Conservation (phyloP, 768 basidiomycete genomes). For the Chalciporus piperatus region DNA sequence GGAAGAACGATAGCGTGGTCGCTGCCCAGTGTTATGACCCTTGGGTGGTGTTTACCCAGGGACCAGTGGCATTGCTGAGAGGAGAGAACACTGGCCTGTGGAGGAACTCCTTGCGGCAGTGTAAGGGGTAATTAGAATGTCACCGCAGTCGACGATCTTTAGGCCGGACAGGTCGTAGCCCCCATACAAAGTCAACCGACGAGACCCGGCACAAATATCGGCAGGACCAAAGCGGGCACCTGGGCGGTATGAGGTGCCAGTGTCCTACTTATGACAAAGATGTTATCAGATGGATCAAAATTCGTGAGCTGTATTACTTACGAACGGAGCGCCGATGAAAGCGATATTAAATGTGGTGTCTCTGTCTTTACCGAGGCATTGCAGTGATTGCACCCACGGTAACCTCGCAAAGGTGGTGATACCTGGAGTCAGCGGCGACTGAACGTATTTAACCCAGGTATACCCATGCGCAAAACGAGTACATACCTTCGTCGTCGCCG, state of each 20-base stretch:
- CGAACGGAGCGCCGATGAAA: slow-evolving; percentile 77
- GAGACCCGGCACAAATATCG: slow-evolving; percentile 77
- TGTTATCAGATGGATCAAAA: not conserved
- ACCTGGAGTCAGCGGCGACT: slow-evolving; percentile 79
- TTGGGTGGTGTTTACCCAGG: slow-evolving; percentile 73
- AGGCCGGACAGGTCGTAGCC: slow-evolving; percentile 71
- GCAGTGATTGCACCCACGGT: slow-evolving; percentile 81
- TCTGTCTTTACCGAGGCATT: slow-evolving; percentile 63
- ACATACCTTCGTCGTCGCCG: slow-evolving; percentile 54
- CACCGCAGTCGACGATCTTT: slow-evolving; percentile 73
- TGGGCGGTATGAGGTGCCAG: slow-evolving; percentile 73
- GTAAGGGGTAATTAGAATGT: slow-evolving; percentile 76
- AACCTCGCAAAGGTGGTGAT: slow-evolving; percentile 84
- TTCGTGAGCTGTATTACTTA: slow-evolving; percentile 31
- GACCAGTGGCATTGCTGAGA: slow-evolving; percentile 53
- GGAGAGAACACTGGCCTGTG: slow-evolving; percentile 61
- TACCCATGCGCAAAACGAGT: not conserved
- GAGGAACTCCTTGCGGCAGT: slow-evolving; percentile 67
- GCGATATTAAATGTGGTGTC: slow-evolving; percentile 71
- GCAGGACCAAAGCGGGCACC: slow-evolving; percentile 86
- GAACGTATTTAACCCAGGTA: not conserved
- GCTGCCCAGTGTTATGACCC: slow-evolving; percentile 81
- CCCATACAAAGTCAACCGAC: slow-evolving; percentile 70
- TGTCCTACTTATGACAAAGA: slow-evolving; percentile 47
- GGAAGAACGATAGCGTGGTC: slow-evolving; percentile 83